Evolutionary conservation across 768 basidiomycete genomes (phyloP), one percentile per base, ranked within the genome.

Genomic region (Trichaptum fuscoviolaceum): DNA sequence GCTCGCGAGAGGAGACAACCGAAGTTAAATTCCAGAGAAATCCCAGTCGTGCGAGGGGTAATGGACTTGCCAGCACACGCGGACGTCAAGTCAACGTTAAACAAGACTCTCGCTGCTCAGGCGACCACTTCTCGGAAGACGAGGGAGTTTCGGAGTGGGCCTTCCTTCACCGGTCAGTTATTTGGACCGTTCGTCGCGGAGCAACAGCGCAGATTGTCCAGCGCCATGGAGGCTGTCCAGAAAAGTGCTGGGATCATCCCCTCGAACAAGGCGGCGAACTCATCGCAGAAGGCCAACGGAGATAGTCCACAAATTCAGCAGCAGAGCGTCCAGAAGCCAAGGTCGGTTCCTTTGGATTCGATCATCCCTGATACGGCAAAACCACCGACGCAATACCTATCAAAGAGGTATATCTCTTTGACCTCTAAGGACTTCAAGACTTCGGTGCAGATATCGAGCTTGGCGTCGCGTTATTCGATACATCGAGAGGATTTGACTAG

Each of bases 381-480:
- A 72, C 93, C 92, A 0, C 92, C 93, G 0, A 94, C 92, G 0
- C 89, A 94, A 36, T 92, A 92, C 70, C 86, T 93, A 24, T 88
- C 91, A 0, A 83, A 88, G 57, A 84, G 83, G 10, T 92, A 93
- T 72, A 86, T 90, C 0, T 85, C 91, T 0, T 81, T 93, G 52
- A 90, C 89, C 0, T 82, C 91, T 0, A 84, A 85, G 2, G 85
- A 92, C 69, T 95, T 94, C 76, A 84, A 82, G 10, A 91, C 93
- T 68, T 82, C 85, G 2, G 42, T 52, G 42, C 42, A 52, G 42
- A 87, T 91, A 42, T 86, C 88, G 2, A 77, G 84, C 9, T 86
- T 85, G 7, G 85, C 87, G 0, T 85, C 86, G 60, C 80, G 82
- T 57, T 85, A 84, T 70, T 81, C 77, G 20, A 76, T 82, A 23